Base-by-base conservation (phyloP, 305 asterid species). In the Rubia balearica region DNA sequence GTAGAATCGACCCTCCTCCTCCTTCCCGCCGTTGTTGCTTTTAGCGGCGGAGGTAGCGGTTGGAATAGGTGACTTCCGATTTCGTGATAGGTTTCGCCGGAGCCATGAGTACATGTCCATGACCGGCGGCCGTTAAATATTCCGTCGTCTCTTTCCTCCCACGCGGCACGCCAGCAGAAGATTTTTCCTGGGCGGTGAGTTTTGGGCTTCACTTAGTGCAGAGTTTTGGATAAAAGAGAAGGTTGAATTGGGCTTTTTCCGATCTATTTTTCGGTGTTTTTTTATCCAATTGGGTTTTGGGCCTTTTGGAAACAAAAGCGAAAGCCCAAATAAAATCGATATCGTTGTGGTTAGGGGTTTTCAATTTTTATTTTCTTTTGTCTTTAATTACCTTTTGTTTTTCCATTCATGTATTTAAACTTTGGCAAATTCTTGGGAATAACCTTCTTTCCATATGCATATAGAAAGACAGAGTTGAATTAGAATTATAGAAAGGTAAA, bases 51-150 rank as follows among this genome's bases (percentile, higher is more conserved):
- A 0, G 73, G 81, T 11, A 68, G 80, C 6, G 61, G 78, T 30
- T 71, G 86, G 80, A 43, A 78, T 59, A 59, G 84, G 38, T 38
- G 88, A 68, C 70, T 13, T 85, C 73, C 71, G 82, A 27, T 75
- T 82, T 68, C 73, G 87, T 63, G 95, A 83, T 73, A 84, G 80
- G 67, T 83, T 77, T 65, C 97, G 92, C 63, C 92, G 85, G 67
- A 93, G 61, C 96, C 96, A 87, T 69, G 95, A 83, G 73, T 79
- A 85, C 16, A 78, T 85, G 67, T 89, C 96, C 95, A 92, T 88
- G 68, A 66, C 77, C 49, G 67, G 27, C 66, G 94, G 85, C 85
- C 70, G 75, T 73, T 46, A 13, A 12, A 12, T 17, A 7, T 49
- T 36, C 60, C 27, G 45, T 43, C 21, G 51, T 11, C 67, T 57